Evolutionary conservation across 192 early-diverging fungal species (phyloP), one percentile per base, ranked within the genome.

Genomic region (Gryganskiella cystojenkinii): DNA sequence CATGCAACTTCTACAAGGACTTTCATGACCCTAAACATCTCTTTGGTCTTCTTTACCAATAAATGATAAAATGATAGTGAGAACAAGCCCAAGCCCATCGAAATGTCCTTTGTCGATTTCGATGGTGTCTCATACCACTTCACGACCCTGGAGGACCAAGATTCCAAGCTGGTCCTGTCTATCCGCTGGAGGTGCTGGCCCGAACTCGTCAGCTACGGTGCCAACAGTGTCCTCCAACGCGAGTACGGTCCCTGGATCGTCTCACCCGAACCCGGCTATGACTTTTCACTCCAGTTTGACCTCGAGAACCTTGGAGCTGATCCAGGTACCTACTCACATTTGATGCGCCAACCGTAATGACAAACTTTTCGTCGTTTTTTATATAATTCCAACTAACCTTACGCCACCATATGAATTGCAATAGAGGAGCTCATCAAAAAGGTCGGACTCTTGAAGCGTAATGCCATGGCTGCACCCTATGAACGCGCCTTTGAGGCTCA

Each of bases 41-140:
- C 10, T 2, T n/a, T 33, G 15, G 31, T 19, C 20, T 2, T 35
- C 28, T 37, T n/a, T 3, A 31, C 19, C 22, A n/a, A n/a, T n/a
- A n/a, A n/a, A n/a, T 37, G 61, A 15, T 30, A 20, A 28, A 37
- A 1, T 14, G 17, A 35, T 61, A 78, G 74, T 45, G 74, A 78
- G 56, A 88, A 40, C 37, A 40, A 13, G 37, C 83, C 82, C 10
- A 92, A 93, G 51, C 68, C 84, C 9, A 72, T 95, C 15, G 88
- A 92, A 71, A 88, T 96, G 70, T 93, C 86, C 40, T 85, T 97
- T 52, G 95, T 95, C 33, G 98, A 99, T 81, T 98, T 99, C 85
- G 98, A 99, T 86, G 96, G 96, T 52, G 97, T 98, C 25, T 82
- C 88, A 15, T 99, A 97, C 86, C 88, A 86, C 60, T 66, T 98